phyloP scores from a whole-genome alignment of 169 alveolate genomes.

The Plasmodium malariae region DNA sequence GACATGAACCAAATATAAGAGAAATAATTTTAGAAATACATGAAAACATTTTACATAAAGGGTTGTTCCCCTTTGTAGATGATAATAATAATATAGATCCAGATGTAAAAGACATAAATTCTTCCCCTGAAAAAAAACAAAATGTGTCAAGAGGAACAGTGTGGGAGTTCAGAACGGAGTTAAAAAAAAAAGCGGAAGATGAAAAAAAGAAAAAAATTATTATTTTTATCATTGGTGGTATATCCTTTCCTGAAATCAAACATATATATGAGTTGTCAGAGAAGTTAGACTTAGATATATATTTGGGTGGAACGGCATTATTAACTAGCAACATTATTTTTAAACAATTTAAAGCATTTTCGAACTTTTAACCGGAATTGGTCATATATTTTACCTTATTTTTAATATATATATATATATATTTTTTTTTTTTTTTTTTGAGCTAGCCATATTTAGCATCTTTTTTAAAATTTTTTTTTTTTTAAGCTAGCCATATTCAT shows the following conservation, averaged over 20 bases:
- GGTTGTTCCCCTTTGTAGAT: conserved; percentile 50
- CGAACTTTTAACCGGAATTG: neutral
- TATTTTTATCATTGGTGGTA: conserved; percentile 86
- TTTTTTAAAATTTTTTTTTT: too few species aligned
- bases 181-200: conserved; percentile 13
- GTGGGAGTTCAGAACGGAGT: conserved; percentile 35
- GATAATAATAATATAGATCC: neutral
- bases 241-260: conserved; percentile 87
- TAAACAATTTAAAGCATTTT: conserved; percentile 15
- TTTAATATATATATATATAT: too few species aligned
- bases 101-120: neutral
- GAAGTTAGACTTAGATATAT: conserved; percentile 80
- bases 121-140: conserved; percentile 19
- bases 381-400: too few species aligned
- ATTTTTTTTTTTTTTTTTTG: too few species aligned
- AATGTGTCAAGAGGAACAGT: conserved; percentile 52
- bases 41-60: conserved; percentile 27
- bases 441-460: too few species aligned
- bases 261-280: conserved; percentile 81
- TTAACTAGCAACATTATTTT: conserved; percentile 29
- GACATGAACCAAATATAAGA: conserved; percentile 70
- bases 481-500: too few species aligned
- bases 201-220: conserved; percentile 75
- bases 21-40: conserved; percentile 56
- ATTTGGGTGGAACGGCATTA: conserved; percentile 86